Evolutionary conservation across 225 moss, liverwort and hornwort species (phyloP), one percentile per base, ranked within the genome.

Genomic region (Rhytidiadelphus loreus): DNA sequence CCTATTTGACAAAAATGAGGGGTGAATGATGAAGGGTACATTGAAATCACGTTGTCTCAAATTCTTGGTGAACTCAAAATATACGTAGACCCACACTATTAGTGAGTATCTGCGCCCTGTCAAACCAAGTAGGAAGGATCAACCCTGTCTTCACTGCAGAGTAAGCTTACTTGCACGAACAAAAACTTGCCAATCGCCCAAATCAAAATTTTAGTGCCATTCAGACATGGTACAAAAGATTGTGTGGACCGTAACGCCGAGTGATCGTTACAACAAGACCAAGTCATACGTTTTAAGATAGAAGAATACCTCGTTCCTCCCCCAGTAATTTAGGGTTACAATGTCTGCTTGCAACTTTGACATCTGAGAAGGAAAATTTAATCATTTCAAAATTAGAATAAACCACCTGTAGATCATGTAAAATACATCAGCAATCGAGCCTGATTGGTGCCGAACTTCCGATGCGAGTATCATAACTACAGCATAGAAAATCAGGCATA

Each of bases 301-400:
- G 92, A 86, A 95, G 88, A 41, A 65, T 43, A 56, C 86, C 79
- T 44, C 26, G 55, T 91, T 90, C 84, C 95, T 30, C 91, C 91
- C 82, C 91, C 92, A 26, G 92, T 78, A 37, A 80, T 93, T 39
- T 79, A 39, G 37, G 39, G 39, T 79, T 41, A 71, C 80, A 52
- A 93, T 95, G 83, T 95, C 95, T 88, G 93, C 86, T 85, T 81
- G 91, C 62, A 95, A 89, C 86, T 94, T 91, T 72, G 94, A 92
- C 76, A 94, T 94, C 96, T 94, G 91, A 88, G 59, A 83, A 80
- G 71, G 83, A 86, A 85, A 81, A 78, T 85, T 68, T 85, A 89
- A 70, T 86, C 86, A 87, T 50, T 88, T 78, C 62, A 89, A 81
- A 81, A 85, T 83, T 46, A 86, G 70, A 83, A 72, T 44, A 48